phyloP scores from a whole-genome alignment of 176 grass and related monocot genomes.

The Melocanna baccifera region DNA sequence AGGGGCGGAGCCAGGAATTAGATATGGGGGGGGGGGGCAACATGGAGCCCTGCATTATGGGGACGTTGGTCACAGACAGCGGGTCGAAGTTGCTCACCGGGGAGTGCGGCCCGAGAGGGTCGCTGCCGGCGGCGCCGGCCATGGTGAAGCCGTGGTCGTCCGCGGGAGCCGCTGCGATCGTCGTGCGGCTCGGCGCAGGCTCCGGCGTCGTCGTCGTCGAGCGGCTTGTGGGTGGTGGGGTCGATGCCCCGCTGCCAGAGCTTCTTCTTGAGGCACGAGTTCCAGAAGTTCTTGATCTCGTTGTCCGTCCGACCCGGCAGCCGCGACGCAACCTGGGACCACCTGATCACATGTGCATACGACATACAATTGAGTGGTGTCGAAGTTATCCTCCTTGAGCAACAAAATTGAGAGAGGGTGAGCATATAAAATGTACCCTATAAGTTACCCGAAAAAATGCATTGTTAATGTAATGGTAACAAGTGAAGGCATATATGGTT shows the following conservation, averaged over 20 bases:
- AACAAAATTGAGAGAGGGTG: too few relatives aligned
- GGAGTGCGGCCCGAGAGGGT: constrained; percentile 26
- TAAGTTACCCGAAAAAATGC: too few relatives aligned
- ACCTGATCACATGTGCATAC: constrained; percentile 34
- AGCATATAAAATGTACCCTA: too few relatives aligned
- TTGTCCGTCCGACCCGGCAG: constrained; percentile 85
- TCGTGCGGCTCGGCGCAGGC: not conserved
- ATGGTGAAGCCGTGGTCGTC: constrained; percentile 21
- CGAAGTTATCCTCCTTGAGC: too few relatives aligned
- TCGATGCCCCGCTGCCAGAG: constrained; percentile 75
- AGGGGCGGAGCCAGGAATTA: too few relatives aligned
- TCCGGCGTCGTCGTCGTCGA: not conserved
- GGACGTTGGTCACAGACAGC: constrained; percentile 39
- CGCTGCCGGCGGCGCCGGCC: not conserved
- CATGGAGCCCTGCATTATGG: constrained; percentile 29
- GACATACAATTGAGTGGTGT: not conserved
- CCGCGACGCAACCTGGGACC: constrained; percentile 91
- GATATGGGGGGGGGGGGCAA: too few relatives aligned
- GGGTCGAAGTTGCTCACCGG: constrained; percentile 47
- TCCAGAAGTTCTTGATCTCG: constrained; percentile 98
- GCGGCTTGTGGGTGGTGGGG: constrained; percentile 65
- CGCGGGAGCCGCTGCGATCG: not conserved
- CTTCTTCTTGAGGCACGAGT: constrained; percentile 92
- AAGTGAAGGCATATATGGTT: too few relatives aligned
- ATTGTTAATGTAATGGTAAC: too few relatives aligned